Evolutionary conservation across 495 filamentous ascomycete genomes (phyloP), one percentile per base, ranked within the genome.

Genomic region (Hyaloscypha variabilis): DNA sequence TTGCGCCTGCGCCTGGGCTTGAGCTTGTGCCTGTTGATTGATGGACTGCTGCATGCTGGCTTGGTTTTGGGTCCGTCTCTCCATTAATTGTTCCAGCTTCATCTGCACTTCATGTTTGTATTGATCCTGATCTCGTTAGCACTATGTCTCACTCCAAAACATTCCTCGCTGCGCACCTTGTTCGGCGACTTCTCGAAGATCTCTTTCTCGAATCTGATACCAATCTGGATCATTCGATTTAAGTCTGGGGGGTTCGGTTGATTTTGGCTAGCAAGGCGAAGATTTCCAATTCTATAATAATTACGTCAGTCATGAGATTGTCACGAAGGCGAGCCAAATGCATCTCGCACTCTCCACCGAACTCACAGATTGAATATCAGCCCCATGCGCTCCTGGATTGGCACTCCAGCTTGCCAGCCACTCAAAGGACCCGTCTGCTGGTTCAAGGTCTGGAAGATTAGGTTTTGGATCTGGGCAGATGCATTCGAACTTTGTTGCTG

Each of bases 11-110:
- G 73, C 34, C 50, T 79, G 77, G 1, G 75, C 71, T 36, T 77
- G 76, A 5, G 75, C 78, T 55, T 77, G 75, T 10, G 50, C 73
- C 53, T 72, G 70, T 28, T 67, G 67, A 14, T 70, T 64, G 6
- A 71, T 69, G 2, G 58, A 58, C 36, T 69, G 73, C 34, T 76
- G 76, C 11, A 69, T 65, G 6, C 52, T 65, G 10, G 74, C 72
- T 46, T 74, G 71, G 24, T 82, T 76, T 30, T 72, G 71, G 49
- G 71, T 77, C 31, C 84, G 58, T 52, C 74, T 75, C 36, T 77
- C 75, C 24, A 81, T 76, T 28, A 85, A 63, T 79, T 77, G 24
- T 67, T 76, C 65, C 81, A 78, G 19, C 78, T 78, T 65, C 70
- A 73, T 53, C 70, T 78, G 50, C 76, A 77, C 60, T 77, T 71